Conservation (phyloP, 2,329 filamentous ascomycete species). For the Aureobasidium sp. region DNA sequence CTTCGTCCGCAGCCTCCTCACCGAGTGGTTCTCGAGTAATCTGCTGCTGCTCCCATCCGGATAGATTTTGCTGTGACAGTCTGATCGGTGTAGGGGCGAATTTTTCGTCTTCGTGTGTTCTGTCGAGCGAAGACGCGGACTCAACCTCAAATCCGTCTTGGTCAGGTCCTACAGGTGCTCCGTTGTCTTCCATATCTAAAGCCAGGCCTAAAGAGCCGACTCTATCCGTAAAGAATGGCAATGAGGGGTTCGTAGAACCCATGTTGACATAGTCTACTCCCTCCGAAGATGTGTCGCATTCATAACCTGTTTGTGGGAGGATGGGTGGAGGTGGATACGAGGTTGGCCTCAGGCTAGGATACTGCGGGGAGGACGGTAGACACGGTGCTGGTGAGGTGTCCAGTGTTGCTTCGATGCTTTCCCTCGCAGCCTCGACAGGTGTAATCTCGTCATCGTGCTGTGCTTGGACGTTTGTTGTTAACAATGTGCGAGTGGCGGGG, state of each 20-base stretch:
- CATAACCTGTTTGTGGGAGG: slow-evolving; percentile 44
- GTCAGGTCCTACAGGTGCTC: background rate
- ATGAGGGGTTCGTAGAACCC: background rate
- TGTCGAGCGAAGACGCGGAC: background rate
- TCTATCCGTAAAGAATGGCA: background rate
- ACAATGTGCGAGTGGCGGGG: too few relatives aligned
- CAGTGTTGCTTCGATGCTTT: background rate
- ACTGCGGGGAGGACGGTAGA: background rate
- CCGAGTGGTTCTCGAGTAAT: background rate
- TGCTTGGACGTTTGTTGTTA: too few relatives aligned
- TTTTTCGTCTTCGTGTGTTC: background rate
- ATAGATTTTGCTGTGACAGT: background rate
- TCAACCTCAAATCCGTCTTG: background rate
- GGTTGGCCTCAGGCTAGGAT: slow-evolving; percentile 23
- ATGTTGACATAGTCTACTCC: background rate
- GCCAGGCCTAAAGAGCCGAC: slow-evolving; percentile 29
- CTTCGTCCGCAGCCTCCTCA: background rate
- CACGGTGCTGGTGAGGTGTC: background rate
- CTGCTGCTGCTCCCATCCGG: background rate
- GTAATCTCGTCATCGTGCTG: background rate
- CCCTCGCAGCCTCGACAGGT: background rate
- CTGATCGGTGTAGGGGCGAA: background rate
- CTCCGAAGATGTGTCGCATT: background rate
- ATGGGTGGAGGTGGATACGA: slow-evolving; percentile 45
- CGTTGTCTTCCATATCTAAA: background rate